Percentiles rank a stretch among this genome's conserved stretches.
Conservation (phyloP, 192 early-diverging fungal genomes). For the Mortierella antarctica region DNA sequence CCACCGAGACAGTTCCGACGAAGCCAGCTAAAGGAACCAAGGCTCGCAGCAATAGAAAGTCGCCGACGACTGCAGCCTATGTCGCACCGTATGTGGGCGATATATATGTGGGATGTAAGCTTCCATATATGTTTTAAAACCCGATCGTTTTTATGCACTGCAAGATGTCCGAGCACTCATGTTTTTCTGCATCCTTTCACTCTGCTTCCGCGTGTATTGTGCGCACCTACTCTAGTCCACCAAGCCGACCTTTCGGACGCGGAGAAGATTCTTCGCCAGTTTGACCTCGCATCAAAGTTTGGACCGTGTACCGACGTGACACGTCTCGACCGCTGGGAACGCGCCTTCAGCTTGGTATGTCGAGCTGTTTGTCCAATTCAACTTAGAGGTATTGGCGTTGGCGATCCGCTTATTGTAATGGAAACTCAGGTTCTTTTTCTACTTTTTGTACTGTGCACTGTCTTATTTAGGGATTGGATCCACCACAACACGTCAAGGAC, state of each 20-base stretch:
- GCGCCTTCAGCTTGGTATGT: conserved; percentile 33
- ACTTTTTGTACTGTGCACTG: too few species aligned
- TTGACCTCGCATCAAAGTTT: conserved; percentile 39
- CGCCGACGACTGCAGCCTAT: background rate
- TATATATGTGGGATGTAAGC: conserved; percentile 47
- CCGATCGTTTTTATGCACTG: background rate
- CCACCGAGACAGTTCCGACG: background rate
- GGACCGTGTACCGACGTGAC: conserved; percentile 46
- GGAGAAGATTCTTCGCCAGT: conserved; percentile 44
- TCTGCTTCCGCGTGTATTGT: background rate
- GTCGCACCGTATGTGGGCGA: conserved; percentile 28
- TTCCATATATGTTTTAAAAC: background rate
- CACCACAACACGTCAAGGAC: conserved; percentile 42
- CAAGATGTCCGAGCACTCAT: background rate
- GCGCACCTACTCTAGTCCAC: conserved; percentile 12
- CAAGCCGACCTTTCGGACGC: conserved; percentile 27
- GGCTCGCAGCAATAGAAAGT: background rate
- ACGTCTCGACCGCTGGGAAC: conserved; percentile 47
- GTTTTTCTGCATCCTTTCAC: background rate
- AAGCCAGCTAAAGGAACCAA: background rate
- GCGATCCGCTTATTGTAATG: background rate
- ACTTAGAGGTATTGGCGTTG: background rate
- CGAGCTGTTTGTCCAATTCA: background rate
- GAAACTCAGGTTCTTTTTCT: background rate
- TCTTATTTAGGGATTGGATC: conserved; percentile 26